Evolutionary conservation across 371 early-diverging fungal species (phyloP).

Genomic region (Lichtheimia corymbifera): DNA sequence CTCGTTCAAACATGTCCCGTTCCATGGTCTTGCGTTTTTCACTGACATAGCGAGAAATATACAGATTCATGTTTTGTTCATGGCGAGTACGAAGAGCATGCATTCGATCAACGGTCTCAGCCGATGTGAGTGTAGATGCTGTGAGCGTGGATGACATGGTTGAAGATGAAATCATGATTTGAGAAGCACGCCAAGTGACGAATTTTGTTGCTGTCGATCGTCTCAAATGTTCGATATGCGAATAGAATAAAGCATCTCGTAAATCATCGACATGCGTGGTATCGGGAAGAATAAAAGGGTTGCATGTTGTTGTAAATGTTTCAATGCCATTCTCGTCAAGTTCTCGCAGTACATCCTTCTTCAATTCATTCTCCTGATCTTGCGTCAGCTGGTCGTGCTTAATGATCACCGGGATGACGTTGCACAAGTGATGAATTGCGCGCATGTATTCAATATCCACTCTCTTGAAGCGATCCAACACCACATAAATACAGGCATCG

Average conservation of each 20-base stretch:
- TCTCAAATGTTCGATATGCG: slow-evolving; percentile 50
- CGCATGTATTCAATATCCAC: slow-evolving; percentile 79
- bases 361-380: slow-evolving; percentile 60
- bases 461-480: slow-evolving; percentile 65
- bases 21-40: slow-evolving; percentile 24
- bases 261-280: slow-evolving; percentile 8
- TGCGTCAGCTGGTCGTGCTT: slow-evolving; percentile 67
- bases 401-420: slow-evolving; percentile 65
- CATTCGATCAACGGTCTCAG: slow-evolving; percentile 24
- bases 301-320: slow-evolving; percentile 21
- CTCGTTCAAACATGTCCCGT: slow-evolving; percentile 20
- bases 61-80: slow-evolving; percentile 22
- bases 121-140: slow-evolving; percentile 17
- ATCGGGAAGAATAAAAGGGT: slow-evolving; percentile 8
- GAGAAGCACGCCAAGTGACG: slow-evolving; percentile 50
- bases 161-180: slow-evolving; percentile 4
- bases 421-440: slow-evolving; percentile 55
- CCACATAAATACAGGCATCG: slow-evolving; percentile 70
- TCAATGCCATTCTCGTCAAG: slow-evolving; percentile 46
- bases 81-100: slow-evolving; percentile 18
- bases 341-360: slow-evolving; percentile 49
- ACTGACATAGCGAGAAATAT: slow-evolving; percentile 25
- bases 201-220: slow-evolving; percentile 56
- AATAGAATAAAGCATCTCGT: slow-evolving; percentile 42
- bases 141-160: background rate